Conservation (phyloP, 2,329 filamentous ascomycete genomes). For the Exserohilum turcica region DNA sequence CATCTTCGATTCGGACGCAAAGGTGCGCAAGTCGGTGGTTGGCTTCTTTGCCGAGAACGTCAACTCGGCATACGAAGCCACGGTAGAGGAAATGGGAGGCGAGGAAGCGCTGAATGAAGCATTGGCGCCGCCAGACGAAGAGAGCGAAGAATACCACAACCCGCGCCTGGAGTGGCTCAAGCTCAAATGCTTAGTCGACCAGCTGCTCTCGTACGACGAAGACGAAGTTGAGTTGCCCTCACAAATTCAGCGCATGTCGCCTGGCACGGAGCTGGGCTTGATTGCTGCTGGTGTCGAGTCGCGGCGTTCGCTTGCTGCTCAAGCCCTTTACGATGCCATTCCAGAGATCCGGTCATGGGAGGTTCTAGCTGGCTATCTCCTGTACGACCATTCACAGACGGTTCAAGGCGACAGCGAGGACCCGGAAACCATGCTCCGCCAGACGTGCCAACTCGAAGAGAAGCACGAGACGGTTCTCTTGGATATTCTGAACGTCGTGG, state of each 20-base stretch:
- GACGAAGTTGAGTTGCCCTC: constrained; percentile 64
- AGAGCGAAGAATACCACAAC: constrained; percentile 73
- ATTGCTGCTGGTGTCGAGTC: constrained; percentile 73
- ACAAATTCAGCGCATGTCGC: constrained; percentile 54
- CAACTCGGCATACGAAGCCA: constrained; percentile 76
- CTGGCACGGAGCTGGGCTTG: constrained; percentile 50
- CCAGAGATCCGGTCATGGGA: constrained; percentile 86
- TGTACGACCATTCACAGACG: constrained; percentile 80
- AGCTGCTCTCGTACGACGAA: constrained; percentile 78
- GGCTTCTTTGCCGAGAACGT: constrained; percentile 90
- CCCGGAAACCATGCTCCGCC: constrained; percentile 68
- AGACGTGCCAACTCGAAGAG: constrained; percentile 72
- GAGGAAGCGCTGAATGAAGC: constrained; percentile 76
- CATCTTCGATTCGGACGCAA: constrained; percentile 84
- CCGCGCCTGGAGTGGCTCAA: constrained; percentile 86
- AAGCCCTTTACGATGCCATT: constrained; percentile 82
- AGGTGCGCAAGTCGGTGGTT: constrained; percentile 86
- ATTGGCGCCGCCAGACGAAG: constrained; percentile 71
- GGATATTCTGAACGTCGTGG: constrained; percentile 82
- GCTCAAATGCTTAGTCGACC: constrained; percentile 86
- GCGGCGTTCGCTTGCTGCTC: constrained; percentile 81
- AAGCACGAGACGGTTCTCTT: constrained; percentile 84
- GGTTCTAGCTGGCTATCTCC: constrained; percentile 81
- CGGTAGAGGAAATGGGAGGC: constrained; percentile 83
- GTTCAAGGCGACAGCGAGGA: constrained; percentile 63